Conservation (phyloP, 306 rosid species). For the Cicer cuneatum region DNA sequence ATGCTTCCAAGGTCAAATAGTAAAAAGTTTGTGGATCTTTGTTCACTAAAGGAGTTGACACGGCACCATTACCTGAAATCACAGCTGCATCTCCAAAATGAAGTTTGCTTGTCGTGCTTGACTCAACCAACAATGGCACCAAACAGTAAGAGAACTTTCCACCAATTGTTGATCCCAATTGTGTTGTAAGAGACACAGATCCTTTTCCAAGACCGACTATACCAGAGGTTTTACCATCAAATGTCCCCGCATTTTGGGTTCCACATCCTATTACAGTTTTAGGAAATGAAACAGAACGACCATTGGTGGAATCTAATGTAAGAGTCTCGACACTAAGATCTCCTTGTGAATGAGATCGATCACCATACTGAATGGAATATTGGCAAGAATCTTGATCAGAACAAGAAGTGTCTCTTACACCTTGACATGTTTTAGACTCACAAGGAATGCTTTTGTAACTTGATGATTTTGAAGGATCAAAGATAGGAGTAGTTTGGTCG, state of each 20-base stretch:
- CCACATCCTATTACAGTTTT: conserved; percentile 58
- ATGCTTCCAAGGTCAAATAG: conserved; percentile 18
- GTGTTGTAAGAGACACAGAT: conserved; percentile 43
- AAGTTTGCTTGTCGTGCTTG: not conserved
- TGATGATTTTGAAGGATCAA: conserved; percentile 49
- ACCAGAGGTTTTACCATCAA: conserved; percentile 39
- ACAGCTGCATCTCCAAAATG: conserved; percentile 41
- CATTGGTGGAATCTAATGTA: conserved; percentile 50
- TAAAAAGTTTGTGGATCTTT: not conserved
- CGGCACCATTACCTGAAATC: conserved; percentile 9
- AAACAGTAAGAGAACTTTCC: conserved; percentile 69
- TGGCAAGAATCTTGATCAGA: not conserved
- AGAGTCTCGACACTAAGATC: conserved; percentile 50
- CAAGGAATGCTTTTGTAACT: conserved; percentile 37
- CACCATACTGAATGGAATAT: conserved; percentile 47
- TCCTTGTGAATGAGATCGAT: conserved; percentile 44
- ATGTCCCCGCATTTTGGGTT: not conserved
- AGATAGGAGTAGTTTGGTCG: conserved; percentile 50
- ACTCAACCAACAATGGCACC: not conserved
- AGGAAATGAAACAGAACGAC: conserved; percentile 34
- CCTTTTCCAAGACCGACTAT: conserved; percentile 65
- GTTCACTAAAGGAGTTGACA: conserved; percentile 20
- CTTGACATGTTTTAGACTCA: not conserved
- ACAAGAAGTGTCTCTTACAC: not conserved
- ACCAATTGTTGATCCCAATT: conserved; percentile 30